Base-by-base conservation (phyloP, 768 basidiomycete genomes). In the Russula sp. region DNA sequence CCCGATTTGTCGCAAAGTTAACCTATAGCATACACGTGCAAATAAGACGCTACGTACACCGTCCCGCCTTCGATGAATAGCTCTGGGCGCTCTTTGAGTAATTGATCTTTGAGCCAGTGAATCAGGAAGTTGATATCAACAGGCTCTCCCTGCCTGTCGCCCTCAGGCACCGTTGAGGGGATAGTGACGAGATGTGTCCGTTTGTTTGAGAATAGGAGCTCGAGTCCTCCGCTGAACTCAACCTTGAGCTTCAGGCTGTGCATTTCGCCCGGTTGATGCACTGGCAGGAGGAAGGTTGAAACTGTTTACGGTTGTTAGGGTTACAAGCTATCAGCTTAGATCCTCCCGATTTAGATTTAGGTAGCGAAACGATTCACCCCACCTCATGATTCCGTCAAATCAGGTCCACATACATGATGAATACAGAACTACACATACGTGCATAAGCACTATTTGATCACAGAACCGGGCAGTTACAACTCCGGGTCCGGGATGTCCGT, bases 21-120 rank as follows among this genome's bases (percentile, higher is more conserved):
- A 16, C 4, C 13, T 39, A 27, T 44, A 40, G 60, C 62, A 54
- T 31, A 14, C 16, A 59, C 22, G 31, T n/a, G 45, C 35, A 22
- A 18, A 11, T n/a, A 51, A 45, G 52, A 57, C 61, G 62, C 56
- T 22, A 79, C 87, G 70, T 74, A 97, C 95, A 98, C 89, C 32
- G 88, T 93, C 20, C 82, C 84, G 10, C 85, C 85, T 59, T 98
- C 94, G 58, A 91, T 79, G 73, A 99, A 99, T 64, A 99, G 77
- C 71, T 97, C 95, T 27, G 82, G 83, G 18, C 97, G 78, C 70
- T 95, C 94, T 68, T 83, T 88, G 68, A 99, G 79, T 62, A 94
- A 73, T 68, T 87, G 83, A 62, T 87, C 82, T 58, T 85, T 82
- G 65, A 99, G 80, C 75, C 90, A 85, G 62, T 82, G 80, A 27